These are phyloP conservation scores for Xylariaceae sp. DNA, from an alignment of 2,329 filamentous ascomycete species.

Conservation along the genomic window DNA sequence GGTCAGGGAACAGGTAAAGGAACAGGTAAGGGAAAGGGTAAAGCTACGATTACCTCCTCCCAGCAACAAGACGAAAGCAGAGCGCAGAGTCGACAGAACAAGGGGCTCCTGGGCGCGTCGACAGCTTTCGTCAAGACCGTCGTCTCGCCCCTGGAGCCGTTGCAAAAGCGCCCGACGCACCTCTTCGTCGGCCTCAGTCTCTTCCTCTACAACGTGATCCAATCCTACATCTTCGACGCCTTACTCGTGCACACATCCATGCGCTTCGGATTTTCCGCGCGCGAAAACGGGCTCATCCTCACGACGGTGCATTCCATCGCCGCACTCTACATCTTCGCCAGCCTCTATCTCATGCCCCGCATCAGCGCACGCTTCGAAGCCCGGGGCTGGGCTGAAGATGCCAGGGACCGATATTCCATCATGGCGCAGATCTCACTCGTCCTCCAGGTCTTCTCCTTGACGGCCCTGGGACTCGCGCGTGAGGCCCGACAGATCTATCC, in stretches of 20 bases:
- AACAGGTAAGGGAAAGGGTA: no score
- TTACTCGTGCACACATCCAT: conserved; percentile 7
- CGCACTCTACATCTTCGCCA: not conserved
- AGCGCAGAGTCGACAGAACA: not conserved
- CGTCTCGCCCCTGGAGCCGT: not conserved
- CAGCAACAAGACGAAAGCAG: not conserved
- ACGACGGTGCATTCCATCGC: not conserved
- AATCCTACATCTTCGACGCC: conserved; percentile 9
- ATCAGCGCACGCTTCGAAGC: not conserved
- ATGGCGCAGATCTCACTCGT: not conserved
- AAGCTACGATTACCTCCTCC: not conserved
- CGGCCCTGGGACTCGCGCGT: not conserved
- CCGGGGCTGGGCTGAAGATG: no score
- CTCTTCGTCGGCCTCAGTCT: not conserved
- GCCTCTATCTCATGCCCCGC: not conserved
- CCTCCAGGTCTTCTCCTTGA: not conserved
- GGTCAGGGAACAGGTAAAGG: no score
- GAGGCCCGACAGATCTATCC: conserved; percentile 3
- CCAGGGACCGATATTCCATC: not conserved
- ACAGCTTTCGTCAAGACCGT: not conserved
- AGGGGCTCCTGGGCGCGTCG: no score
- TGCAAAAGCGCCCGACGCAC: not conserved
- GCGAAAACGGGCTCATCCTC: conserved; percentile 9
- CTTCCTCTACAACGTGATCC: conserved; percentile 2
- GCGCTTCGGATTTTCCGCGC: conserved; percentile 1